phyloP scores from a whole-genome alignment of 1,284 basidiomycete genomes.

The Naganishia sp. region DNA sequence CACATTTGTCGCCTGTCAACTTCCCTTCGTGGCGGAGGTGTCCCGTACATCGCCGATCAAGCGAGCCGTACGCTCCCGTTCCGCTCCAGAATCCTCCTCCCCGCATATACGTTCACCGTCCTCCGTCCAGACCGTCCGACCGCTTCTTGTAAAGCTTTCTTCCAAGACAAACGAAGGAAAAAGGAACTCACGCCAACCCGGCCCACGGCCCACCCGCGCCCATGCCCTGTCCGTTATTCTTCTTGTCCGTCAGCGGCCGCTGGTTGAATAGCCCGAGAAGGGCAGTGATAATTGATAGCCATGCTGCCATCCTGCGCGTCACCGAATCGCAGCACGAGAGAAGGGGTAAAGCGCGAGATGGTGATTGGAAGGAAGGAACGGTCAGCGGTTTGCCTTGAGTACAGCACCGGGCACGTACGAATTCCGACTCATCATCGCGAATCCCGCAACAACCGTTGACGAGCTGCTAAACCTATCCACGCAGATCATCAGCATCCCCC shows the following conservation, averaged over 20 bases:
- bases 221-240: conserved; percentile 2
- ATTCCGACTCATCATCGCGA: conserved; percentile 29
- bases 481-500: neutral
- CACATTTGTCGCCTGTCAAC: too few species aligned
- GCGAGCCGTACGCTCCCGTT: too few species aligned
- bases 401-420: conserved; percentile 1
- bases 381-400: too few species aligned
- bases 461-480: conserved; percentile 14
- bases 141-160: neutral
- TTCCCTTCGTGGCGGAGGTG: too few species aligned
- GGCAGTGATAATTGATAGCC: conserved; percentile 30
- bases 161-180: neutral
- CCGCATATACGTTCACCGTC: too few species aligned
- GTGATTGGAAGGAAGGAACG: too few species aligned
- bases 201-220: conserved; percentile 23
- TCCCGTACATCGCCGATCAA: too few species aligned
- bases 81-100: too few species aligned
- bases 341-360: too few species aligned
- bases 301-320: conserved; percentile 28
- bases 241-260: conserved; percentile 32
- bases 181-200: conserved; percentile 23
- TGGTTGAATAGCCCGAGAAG: conserved; percentile 31
- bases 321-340: neutral
- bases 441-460: conserved; percentile 18
- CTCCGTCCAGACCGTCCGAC: too few species aligned